These are phyloP conservation scores for Fusarium albidum DNA, from an alignment of 2,329 filamentous ascomycete genomes.

Conservation along the genomic window DNA sequence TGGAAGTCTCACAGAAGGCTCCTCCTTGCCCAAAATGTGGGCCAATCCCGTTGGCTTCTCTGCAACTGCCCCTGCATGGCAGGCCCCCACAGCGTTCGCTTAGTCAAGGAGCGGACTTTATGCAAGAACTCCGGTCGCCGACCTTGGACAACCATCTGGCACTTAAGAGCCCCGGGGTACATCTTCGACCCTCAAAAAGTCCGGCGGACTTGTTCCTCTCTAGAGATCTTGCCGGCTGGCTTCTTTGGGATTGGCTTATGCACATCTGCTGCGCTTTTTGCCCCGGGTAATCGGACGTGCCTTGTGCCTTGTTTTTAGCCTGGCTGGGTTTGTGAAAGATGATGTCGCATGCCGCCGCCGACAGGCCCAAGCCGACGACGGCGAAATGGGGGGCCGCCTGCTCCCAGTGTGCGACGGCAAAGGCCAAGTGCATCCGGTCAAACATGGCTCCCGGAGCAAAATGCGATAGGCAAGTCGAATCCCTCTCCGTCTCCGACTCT, in stretches of 20 bases:
- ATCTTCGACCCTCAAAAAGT: constrained; percentile 28
- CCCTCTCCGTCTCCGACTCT: not conserved
- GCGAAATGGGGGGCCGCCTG: constrained; percentile 61
- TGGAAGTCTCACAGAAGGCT: no score
- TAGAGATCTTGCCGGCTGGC: not conserved
- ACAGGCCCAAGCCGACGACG: constrained; percentile 44
- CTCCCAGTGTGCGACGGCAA: constrained; percentile 56
- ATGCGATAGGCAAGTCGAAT: constrained; percentile 53
- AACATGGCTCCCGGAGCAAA: constrained; percentile 48
- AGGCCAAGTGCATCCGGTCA: constrained; percentile 59
- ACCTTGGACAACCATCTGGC: constrained; percentile 4
- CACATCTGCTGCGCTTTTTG: constrained; percentile 3
- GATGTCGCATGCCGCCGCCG: constrained; percentile 27
- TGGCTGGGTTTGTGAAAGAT: not conserved
- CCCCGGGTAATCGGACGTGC: constrained; percentile 8
- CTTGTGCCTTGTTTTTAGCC: no score
- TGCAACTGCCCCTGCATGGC: no score
- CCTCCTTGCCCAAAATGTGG: no score
- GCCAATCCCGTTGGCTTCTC: no score
- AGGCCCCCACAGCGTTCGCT: no score
- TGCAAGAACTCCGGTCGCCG: constrained; percentile 20
- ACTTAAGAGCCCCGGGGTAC: not conserved
- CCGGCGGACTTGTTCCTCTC: constrained; percentile 37
- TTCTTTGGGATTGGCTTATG: constrained; percentile 16
- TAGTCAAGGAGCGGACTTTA: constrained; percentile 15